phyloP scores from a whole-genome alignment of 2,329 filamentous ascomycete genomes.

The Pleurostoma richardsiae region DNA sequence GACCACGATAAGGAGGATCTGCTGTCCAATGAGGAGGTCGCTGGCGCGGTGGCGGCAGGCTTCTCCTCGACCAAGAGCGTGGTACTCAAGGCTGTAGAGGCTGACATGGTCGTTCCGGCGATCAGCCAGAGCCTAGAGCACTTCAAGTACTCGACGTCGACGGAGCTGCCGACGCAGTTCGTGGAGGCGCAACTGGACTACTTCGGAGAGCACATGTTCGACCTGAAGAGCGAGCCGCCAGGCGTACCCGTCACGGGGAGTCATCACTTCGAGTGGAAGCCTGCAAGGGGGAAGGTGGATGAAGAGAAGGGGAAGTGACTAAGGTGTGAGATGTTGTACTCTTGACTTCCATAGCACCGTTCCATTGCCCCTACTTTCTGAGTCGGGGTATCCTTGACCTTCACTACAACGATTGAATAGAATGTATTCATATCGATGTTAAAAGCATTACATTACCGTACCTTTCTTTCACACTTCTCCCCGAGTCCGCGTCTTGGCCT shows the following conservation, averaged over 20 bases:
- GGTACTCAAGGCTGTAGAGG: conserved; percentile 46
- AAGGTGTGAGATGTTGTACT: too few relatives aligned
- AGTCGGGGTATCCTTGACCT: too few relatives aligned
- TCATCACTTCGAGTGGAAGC: conserved; percentile 60
- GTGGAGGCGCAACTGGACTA: conserved; percentile 69
- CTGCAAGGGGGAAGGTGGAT: conserved; percentile 18
- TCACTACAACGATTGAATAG: too few relatives aligned
- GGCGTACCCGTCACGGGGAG: conserved; percentile 49
- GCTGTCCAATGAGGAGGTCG: conserved; percentile 30
- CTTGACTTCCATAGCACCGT: too few relatives aligned
- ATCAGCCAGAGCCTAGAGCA: conserved; percentile 61
- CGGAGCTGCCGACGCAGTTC: conserved; percentile 60
- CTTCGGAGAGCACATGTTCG: conserved; percentile 64
- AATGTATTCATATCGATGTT: too few relatives aligned
- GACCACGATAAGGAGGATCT: conserved; percentile 34
- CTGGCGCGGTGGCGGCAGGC: conserved; percentile 44
- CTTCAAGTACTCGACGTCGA: conserved; percentile 57
- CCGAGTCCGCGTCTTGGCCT: too few relatives aligned
- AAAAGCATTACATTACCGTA: too few relatives aligned
- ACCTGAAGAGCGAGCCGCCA: conserved; percentile 48
- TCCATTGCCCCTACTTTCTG: too few relatives aligned
- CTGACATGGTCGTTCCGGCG: conserved; percentile 55
- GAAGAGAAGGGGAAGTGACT: too few relatives aligned
- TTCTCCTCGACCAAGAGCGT: conserved; percentile 50
- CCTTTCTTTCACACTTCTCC: too few relatives aligned